Base-by-base conservation (phyloP, 148 eudicot genomes). In the Vaccinium myrtillus region DNA sequence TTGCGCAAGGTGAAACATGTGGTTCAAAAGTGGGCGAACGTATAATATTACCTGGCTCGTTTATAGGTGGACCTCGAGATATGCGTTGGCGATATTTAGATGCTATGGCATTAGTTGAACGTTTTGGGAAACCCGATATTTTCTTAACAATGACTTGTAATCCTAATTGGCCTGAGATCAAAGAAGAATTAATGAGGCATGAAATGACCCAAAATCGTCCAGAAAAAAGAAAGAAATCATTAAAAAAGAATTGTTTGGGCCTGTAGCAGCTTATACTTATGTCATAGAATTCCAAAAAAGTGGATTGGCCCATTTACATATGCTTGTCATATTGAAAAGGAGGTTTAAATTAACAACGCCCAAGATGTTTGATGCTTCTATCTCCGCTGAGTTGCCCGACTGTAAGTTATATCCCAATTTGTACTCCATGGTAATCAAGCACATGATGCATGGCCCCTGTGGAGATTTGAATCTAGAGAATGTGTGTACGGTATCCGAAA, bases 121-220 rank as follows among this genome's bases (percentile, higher is more conserved):
- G 13, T 0, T 75, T 15, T 75, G 78, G 48, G 1, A 75, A 75
- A 18, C 51, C 53, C 0, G 51, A 75, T 8, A 11, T 75, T 0
- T 75, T 43, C 78, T 39, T 75, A 15, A 75, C 78, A 1, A 75
- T 75, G 78, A 75, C 78, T 0, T 75, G 78, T 8, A 39, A 75
- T 6, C 78, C 78, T 0, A 18, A 4, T 1, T 75, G 78, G 48
- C 0, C 13, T 3, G 78, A 75, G 6, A 46, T 43, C 2, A 16
- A 43, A 19, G 0, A 27, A 27, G 30, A 27, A 27, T 5, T 1
- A 16, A 43, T 1, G 2, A 0, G 1, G 0, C 30, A 25, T 1
- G 74, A 69, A 10, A 15, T 23, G 14, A 16, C 1, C 1, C 39
- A 69, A 2, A 27, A 27, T 4, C 8, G 39, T 0, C 74, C 7